Percentiles rank a stretch among this genome's conserved stretches.
Conservation (phyloP, 2,329 filamentous ascomycete species). For the Aureobasidium vineae region DNA sequence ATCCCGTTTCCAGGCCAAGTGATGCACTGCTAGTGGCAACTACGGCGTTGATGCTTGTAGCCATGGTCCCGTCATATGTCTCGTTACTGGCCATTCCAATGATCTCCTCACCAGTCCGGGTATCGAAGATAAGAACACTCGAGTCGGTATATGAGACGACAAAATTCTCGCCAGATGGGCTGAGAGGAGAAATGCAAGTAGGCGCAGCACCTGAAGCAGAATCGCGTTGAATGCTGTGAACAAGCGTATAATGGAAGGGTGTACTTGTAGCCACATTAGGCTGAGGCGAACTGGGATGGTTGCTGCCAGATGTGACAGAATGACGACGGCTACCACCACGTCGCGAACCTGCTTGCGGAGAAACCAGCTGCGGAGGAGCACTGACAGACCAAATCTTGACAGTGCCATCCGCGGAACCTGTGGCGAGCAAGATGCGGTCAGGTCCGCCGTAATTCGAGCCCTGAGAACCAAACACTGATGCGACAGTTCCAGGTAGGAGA, state of each 20-base stretch:
- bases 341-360: conserved; percentile 70
- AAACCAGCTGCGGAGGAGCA: conserved; percentile 79
- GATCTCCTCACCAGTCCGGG: conserved; percentile 84
- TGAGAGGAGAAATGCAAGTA: conserved; percentile 90
- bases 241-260: conserved; percentile 81
- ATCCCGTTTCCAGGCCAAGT: conserved; percentile 69
- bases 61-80: conserved; percentile 84
- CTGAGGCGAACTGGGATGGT: conserved; percentile 86
- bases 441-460: conserved; percentile 67
- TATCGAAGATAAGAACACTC: conserved; percentile 88
- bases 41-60: conserved; percentile 83
- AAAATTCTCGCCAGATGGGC: conserved; percentile 77
- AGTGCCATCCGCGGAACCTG: conserved; percentile 84
- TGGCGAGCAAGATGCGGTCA: conserved; percentile 86
- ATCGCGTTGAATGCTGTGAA: conserved; percentile 77
- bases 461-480: conserved; percentile 72
- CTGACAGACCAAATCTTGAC: conserved; percentile 95
- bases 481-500: conserved; percentile 80
- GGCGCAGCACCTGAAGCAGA: conserved; percentile 59
- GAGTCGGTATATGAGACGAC: conserved; percentile 92
- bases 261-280: conserved; percentile 81
- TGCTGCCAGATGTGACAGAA: conserved; percentile 91
- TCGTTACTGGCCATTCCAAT: conserved; percentile 91
- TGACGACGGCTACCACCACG: conserved; percentile 78
- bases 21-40: conserved; percentile 68